phyloP scores from a whole-genome alignment of 1,139 yeast species.

The Hanseniaspora gamundiae region DNA sequence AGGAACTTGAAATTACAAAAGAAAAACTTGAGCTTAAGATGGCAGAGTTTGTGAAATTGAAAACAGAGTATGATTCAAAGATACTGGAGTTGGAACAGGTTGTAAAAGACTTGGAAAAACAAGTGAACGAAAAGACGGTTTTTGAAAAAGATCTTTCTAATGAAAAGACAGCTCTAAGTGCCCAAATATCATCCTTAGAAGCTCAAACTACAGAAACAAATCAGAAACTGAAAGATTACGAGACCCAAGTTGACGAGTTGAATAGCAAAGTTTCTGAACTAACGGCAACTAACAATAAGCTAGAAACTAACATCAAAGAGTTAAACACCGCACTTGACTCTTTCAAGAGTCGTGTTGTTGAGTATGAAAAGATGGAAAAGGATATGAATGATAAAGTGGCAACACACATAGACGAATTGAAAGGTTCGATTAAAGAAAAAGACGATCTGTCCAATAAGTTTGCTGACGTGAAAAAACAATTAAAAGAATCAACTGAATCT shows the following conservation, averaged over 20 bases:
- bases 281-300: too few relatives aligned
- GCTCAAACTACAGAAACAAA: constrained; percentile 11
- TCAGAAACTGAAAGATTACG: constrained; percentile 9
- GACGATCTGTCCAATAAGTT: too few relatives aligned
- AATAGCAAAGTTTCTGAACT: not conserved
- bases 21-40: not conserved
- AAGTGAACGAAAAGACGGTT: constrained; percentile 7
- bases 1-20: constrained; percentile 4
- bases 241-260: not conserved
- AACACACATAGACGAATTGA: too few relatives aligned
- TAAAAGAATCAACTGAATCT: constrained; percentile 14
- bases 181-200: not conserved
- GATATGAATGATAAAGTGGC: too few relatives aligned
- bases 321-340: too few relatives aligned
- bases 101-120: constrained; percentile 11
- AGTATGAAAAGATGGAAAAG: too few relatives aligned
- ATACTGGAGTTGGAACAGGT: constrained; percentile 3
- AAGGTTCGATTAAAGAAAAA: too few relatives aligned
- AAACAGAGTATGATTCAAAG: not conserved
- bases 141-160: constrained; percentile 13
- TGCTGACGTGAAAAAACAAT: too few relatives aligned
- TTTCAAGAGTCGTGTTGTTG: too few relatives aligned
- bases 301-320: too few relatives aligned
- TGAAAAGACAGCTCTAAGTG: not conserved
- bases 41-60: not conserved